phyloP scores from a whole-genome alignment of 345 rosid species.

The Aegle marmelos region DNA sequence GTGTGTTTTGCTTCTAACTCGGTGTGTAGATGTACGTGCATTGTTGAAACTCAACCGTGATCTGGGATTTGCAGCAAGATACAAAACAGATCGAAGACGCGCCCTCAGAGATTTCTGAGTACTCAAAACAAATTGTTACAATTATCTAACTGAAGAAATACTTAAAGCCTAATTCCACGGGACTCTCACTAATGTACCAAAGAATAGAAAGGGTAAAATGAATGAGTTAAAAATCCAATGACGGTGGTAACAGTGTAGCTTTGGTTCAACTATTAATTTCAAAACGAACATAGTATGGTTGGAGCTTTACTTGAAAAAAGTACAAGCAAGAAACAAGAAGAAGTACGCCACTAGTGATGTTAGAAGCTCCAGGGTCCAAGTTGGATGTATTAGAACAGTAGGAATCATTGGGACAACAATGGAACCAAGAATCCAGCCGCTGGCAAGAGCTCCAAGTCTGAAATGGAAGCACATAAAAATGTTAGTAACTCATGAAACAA shows the following conservation, averaged over 20 bases:
- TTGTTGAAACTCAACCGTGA: no score
- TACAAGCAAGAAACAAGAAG: constrained; percentile 82
- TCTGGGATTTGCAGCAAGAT: no score
- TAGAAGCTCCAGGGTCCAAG: constrained; percentile 96
- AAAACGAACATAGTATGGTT: neutral
- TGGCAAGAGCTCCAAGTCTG: constrained; percentile 78
- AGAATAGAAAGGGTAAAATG: neutral
- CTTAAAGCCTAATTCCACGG: no score
- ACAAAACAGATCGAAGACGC: no score
- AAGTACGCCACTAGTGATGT: constrained; percentile 78
- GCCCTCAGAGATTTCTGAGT: no score
- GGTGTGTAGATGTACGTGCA: no score
- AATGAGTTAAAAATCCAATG: neutral
- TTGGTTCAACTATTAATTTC: neutral
- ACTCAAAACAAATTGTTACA: no score
- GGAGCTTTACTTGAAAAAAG: constrained; percentile 67
- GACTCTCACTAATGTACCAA: no score
- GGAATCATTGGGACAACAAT: constrained; percentile 83
- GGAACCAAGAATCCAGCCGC: constrained; percentile 89
- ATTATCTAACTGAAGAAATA: no score
- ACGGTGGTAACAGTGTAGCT: neutral
- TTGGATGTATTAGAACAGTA: constrained; percentile 54
- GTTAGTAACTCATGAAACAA: neutral
- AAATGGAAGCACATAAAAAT: constrained; percentile 6
- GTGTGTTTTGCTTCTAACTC: no score